These are phyloP conservation scores for Globisporangium orthogonon DNA, from an alignment of 352 stramenopile genomes.

Conservation along the genomic window DNA sequence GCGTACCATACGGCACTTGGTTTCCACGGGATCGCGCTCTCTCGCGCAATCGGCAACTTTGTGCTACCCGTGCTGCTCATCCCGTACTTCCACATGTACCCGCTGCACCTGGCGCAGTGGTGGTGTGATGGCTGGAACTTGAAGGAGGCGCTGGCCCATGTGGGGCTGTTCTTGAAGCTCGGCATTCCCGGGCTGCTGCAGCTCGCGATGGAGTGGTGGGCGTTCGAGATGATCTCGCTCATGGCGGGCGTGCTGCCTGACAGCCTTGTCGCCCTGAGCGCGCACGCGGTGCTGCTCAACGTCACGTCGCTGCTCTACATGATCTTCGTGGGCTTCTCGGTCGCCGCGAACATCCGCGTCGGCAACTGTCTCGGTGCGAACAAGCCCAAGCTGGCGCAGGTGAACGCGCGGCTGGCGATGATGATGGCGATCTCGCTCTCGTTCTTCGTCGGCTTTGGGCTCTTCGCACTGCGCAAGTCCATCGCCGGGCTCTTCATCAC, in stretches of 20 bases:
- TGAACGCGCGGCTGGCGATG: conserved; percentile 10
- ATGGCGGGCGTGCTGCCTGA: conserved; percentile 44
- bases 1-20: conserved; percentile 67
- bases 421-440: conserved; percentile 3
- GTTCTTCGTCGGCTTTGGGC: background rate
- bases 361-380: conserved; percentile 16
- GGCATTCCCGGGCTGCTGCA: conserved; percentile 46
- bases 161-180: conserved; percentile 37
- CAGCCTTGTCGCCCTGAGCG: conserved; percentile 41
- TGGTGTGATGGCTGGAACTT: conserved; percentile 42
- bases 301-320: conserved; percentile 61
- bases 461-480: conserved; percentile 3
- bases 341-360: conserved; percentile 56
- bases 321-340: conserved; percentile 45
- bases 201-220: conserved; percentile 67
- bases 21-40: conserved; percentile 67
- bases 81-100: conserved; percentile 44
- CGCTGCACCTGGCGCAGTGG: conserved; percentile 26
- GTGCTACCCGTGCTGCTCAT: conserved; percentile 40
- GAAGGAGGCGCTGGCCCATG: conserved; percentile 19
- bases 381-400: conserved; percentile 11
- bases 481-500: conserved; percentile 22
- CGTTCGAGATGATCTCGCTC: conserved; percentile 56
- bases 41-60: conserved; percentile 43
- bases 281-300: conserved; percentile 58